A percentile compares a stretch with the other conserved stretches of the same genome.
phyloP scores from a whole-genome alignment of 306 rosid genomes.

The Cicer cuneatum region DNA sequence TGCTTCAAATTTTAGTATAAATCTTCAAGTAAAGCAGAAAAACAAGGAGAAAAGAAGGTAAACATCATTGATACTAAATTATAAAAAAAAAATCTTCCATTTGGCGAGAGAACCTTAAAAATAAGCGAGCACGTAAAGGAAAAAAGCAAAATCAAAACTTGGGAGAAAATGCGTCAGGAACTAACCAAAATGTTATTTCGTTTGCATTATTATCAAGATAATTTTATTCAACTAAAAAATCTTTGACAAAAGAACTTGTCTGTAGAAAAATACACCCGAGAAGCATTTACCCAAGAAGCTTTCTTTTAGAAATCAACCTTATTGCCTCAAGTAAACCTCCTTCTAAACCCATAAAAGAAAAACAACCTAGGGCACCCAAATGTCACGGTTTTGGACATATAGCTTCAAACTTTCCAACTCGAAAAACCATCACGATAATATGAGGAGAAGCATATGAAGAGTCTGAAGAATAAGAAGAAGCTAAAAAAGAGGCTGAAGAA shows the following conservation, averaged over 20 bases:
- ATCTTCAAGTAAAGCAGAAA: background rate
- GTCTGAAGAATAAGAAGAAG: background rate
- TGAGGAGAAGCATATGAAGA: background rate
- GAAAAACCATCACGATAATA: background rate
- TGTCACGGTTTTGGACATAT: too few relatives aligned
- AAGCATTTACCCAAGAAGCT: background rate
- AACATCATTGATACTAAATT: background rate
- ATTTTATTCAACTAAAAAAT: too few relatives aligned
- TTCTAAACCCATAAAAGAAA: too few relatives aligned
- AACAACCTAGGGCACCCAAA: too few relatives aligned
- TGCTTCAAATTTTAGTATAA: background rate
- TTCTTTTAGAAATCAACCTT: background rate
- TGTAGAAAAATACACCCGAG: too few relatives aligned
- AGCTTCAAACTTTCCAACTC: too few relatives aligned
- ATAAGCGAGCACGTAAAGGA: background rate
- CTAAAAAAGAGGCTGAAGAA: background rate
- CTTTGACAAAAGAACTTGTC: too few relatives aligned
- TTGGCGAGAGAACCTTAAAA: background rate
- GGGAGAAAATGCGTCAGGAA: too few relatives aligned
- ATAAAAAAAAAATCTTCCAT: background rate
- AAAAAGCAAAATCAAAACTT: too few relatives aligned
- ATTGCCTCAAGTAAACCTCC: background rate
- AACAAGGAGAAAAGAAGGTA: background rate
- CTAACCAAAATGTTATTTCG: too few relatives aligned
- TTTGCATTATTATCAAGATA: too few relatives aligned